Evolutionary conservation across 331 rosid species (phyloP), one percentile per base, ranked within the genome.

Genomic region (Malus hybrid): DNA sequence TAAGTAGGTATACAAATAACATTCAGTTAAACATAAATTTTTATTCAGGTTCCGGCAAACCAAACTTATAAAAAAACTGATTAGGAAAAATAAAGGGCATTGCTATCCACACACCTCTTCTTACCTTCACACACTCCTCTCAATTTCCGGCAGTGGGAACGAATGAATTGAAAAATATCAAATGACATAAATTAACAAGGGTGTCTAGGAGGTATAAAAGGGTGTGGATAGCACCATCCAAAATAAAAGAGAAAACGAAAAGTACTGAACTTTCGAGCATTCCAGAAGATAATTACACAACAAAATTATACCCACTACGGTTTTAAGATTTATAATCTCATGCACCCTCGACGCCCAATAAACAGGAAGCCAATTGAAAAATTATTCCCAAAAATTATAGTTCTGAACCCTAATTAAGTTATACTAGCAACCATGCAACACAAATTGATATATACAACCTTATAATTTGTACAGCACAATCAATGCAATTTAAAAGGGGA

Each of bases 351-450:
- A 26, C 18, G 18, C 8, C 16, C 6, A 7, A 44, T 16, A 24
- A 33, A 36, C n/a, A 0, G 44, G 10, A 58, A 33, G 67, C 10
- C 46, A 77, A 63, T 44, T 1, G 64, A 22, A 66, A 56, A 50
- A 1, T 58, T 46, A 26, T 24, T 70, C 18, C n/a, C 19, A 24
- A 63, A 12, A 12, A 46, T 30, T 26, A 36, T 34, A 18, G 18
- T 10, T 32, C n/a, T 2, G 34, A 80, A 75, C 73, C 77, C 63
- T 68, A 80, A 73, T 52, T 75, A 10, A 3, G 75, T 1, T 5
- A 12, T 30, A 63, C 7, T 30, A 5, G 12, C 24, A 24, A 58
- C 78, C 39, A 14, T 3, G 46, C 14, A 29, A 16, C 50, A 44
- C 24, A 56, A 29, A 64, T 24, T 60, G 42, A 20, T 33, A 42